Evolutionary conservation across 176 grass and related monocot genomes (phyloP).

Genomic region (Otatea glauca): DNA sequence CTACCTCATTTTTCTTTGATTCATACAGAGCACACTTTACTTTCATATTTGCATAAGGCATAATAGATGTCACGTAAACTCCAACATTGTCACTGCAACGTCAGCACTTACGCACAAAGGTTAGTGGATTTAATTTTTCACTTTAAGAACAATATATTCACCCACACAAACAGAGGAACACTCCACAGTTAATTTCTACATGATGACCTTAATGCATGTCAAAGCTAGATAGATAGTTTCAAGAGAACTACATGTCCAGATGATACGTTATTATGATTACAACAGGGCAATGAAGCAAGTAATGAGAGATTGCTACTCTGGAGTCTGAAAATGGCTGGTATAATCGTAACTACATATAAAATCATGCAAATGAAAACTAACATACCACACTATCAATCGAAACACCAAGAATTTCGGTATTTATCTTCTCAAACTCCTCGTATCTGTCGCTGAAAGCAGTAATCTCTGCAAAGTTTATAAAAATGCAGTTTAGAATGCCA

Average conservation of each 20-base stretch:
- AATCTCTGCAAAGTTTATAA: conserved; percentile 54
- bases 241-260: conserved; percentile 5
- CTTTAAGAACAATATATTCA: background rate
- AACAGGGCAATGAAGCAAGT: background rate
- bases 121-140: background rate
- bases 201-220: background rate
- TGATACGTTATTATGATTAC: background rate
- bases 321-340: background rate
- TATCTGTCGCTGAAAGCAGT: conserved; percentile 72
- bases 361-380: background rate
- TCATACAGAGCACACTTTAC: background rate
- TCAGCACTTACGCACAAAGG: background rate
- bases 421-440: conserved; percentile 65
- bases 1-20: background rate
- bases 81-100: background rate
- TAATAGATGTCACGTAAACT: background rate
- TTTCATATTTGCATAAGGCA: background rate
- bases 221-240: background rate
- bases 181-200: background rate
- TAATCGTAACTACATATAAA: background rate
- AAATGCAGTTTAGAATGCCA: background rate
- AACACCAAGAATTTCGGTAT: conserved; percentile 68
- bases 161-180: background rate
- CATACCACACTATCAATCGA: conserved; percentile 77
- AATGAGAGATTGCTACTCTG: background rate